Conservation (phyloP, 2,329 filamentous ascomycete genomes). For the Hymenoscyphus fructigenus region DNA sequence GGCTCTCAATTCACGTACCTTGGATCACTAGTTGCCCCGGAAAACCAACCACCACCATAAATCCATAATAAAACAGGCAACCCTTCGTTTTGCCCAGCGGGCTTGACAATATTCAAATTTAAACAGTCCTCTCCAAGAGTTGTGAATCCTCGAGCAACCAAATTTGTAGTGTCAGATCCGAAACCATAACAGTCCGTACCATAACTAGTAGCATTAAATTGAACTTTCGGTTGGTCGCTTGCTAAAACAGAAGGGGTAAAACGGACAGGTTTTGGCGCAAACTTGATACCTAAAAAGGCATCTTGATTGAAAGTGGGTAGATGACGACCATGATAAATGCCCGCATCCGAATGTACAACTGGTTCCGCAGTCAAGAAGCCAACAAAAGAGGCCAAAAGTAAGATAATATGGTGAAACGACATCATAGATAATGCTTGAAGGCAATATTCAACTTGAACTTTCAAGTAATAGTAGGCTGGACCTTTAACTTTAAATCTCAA, state of each 20-base stretch:
- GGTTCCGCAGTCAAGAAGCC: neutral
- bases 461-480: neutral
- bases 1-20: neutral
- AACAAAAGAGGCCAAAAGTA: neutral
- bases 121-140: neutral
- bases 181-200: neutral
- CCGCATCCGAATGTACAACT: neutral
- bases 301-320: neutral
- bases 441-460: neutral
- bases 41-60: slow-evolving; percentile 1
- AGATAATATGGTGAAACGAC: neutral
- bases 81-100: neutral
- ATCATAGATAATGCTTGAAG: neutral
- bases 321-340: neutral
- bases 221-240: neutral
- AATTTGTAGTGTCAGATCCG: neutral
- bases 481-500: neutral
- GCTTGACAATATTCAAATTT: neutral
- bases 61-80: neutral
- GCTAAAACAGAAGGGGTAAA: neutral
- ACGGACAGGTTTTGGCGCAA: neutral
- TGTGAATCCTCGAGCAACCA: neutral
- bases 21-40: neutral
- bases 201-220: neutral
- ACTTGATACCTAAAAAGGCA: neutral